These are phyloP conservation scores for Flaveria brownii DNA, from an alignment of 129 eudicot species.

Conservation along the genomic window DNA sequence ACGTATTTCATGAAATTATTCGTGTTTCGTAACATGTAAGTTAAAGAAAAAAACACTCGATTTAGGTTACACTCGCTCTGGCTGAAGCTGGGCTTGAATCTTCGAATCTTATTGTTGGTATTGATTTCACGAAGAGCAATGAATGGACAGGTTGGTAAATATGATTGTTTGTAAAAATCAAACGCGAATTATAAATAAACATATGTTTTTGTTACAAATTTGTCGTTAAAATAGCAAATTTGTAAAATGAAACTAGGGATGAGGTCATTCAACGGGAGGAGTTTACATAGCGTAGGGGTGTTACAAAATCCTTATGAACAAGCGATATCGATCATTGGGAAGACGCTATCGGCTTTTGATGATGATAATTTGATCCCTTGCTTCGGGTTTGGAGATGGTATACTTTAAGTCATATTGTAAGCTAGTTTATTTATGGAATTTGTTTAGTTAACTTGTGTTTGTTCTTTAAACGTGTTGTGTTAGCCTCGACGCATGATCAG, in stretches of 20 bases:
- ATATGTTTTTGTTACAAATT: neutral
- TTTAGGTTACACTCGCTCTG: conserved; percentile 63
- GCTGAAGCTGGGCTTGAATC: conserved; percentile 78
- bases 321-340: conserved; percentile 73
- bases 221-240: neutral
- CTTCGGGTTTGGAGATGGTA: conserved; percentile 87
- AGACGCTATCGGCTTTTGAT: conserved; percentile 64
- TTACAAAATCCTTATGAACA: conserved; percentile 68
- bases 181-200: neutral
- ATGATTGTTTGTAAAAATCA: neutral
- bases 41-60: neutral
- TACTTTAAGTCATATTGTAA: neutral
- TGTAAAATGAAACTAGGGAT: conserved; percentile 39
- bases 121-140: conserved; percentile 83
- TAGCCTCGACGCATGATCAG: conserved; percentile 79
- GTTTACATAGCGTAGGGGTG: conserved; percentile 61
- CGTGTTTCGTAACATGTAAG: neutral
- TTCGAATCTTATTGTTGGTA: conserved; percentile 74
- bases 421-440: neutral
- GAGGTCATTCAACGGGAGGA: conserved; percentile 47
- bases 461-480: conserved; percentile 16
- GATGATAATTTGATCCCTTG: conserved; percentile 83
- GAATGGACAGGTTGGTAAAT: conserved; percentile 67
- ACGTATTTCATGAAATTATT: neutral
- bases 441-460: neutral